Evolutionary conservation across 805 yeast genomes (phyloP), one percentile per base, ranked within the genome.

Genomic region (Torulaspora delbrueckii): DNA sequence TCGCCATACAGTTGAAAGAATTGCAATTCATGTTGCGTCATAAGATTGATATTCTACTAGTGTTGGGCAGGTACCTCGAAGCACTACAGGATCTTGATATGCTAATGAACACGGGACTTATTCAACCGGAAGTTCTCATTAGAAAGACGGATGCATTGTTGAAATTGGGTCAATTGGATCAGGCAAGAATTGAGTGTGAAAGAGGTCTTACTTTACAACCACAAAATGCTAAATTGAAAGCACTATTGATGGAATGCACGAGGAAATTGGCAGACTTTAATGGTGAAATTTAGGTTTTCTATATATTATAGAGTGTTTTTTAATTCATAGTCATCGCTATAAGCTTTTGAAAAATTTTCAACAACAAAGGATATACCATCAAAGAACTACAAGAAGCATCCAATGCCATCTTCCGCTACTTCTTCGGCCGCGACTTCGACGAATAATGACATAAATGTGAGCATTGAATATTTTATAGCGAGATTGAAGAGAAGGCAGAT

Each of bases 401-500:
- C 33, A 42, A 49, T 46, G 53, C 43, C 50, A 13, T 40, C 53
- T 8, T 40, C 50, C 2, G 33, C 52, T 7, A 9, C 37, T 12
- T 25, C 43, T 12, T 32, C 39, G 18, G 30, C 53, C 6, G 30
- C 46, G 3, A 32, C 49, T 26, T 45, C 46, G 4, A 23, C 46
- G 10, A 43, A 55, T 10, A 53, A 59, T 4, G 76, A 72, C 30
- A 59, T 71, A 37, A 67, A 68, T 53, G 63, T 65, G 36, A 71
- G 69, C 24, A 66, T 73, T 33, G 75, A 73, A 47, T 54, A 73
- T 1, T 74, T 73, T 48, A 63, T 73, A 10, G 75, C 75, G 56
- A 76, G 78, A 57, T 75, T 91, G 54, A 90, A 88, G 63, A 82
- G 97, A 55, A 81, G 91, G 48, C 96, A 90, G 63, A 75, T 89